phyloP scores from a whole-genome alignment of 2,329 filamentous ascomycete genomes.

The Tolypocladium sp. region DNA sequence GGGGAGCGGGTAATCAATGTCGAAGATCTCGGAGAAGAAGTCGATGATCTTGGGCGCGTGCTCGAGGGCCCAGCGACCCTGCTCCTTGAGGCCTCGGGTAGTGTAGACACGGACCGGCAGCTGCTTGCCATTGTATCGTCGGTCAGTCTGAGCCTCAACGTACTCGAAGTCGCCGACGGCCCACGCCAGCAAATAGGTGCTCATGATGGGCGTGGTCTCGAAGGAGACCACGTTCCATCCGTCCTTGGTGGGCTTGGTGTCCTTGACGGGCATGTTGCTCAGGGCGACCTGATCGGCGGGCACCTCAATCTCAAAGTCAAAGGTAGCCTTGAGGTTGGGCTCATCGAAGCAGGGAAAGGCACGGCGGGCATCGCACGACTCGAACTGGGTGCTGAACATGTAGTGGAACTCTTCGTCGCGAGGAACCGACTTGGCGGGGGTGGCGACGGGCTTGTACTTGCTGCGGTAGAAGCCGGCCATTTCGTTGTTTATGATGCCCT shows the following conservation, averaged over 20 bases:
- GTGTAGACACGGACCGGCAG: conserved; percentile 95
- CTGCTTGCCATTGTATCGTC: conserved; percentile 83
- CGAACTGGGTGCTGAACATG: conserved; percentile 95
- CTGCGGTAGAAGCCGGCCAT: conserved; percentile 93
- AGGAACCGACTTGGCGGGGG: conserved; percentile 68
- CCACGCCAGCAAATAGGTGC: conserved; percentile 86
- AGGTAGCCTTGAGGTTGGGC: conserved; percentile 92
- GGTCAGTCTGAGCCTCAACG: conserved; percentile 80
- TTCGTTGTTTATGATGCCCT: conserved; percentile 76
- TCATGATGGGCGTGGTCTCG: conserved; percentile 81
- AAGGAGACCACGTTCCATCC: conserved; percentile 71
- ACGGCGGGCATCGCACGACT: conserved; percentile 87
- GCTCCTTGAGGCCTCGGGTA: conserved; percentile 85
- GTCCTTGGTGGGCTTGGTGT: conserved; percentile 45
- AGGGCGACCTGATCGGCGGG: conserved; percentile 81
- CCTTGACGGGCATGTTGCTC: conserved; percentile 91
- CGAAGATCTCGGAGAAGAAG: conserved; percentile 92
- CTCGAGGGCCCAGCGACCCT: conserved; percentile 81
- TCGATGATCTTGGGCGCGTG: conserved; percentile 92
- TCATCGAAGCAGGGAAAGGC: conserved; percentile 98
- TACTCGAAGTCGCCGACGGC: conserved; percentile 96
- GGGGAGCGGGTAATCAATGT: conserved; percentile 84
- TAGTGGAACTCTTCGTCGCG: conserved; percentile 58
- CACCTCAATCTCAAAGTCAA: conserved; percentile 87
- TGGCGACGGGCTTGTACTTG: conserved; percentile 76